These are phyloP conservation scores for Prunus padus DNA, from an alignment of 306 rosid genomes.

Conservation along the genomic window DNA sequence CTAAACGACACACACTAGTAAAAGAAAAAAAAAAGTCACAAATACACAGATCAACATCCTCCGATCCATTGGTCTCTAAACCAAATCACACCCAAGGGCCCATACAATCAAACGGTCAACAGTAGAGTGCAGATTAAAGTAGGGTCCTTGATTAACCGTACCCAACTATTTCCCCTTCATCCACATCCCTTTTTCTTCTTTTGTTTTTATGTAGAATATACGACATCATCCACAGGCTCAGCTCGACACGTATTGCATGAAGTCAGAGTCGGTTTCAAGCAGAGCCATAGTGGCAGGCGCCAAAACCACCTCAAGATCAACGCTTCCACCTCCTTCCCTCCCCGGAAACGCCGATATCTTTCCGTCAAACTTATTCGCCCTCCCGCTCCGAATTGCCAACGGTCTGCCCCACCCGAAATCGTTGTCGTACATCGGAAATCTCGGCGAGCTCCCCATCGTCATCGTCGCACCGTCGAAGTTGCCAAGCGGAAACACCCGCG, in stretches of 20 bases:
- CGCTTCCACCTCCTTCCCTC: constrained; percentile 66
- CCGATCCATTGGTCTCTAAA: no score
- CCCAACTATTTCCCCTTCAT: background rate
- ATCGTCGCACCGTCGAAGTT: constrained; percentile 76
- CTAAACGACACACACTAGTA: background rate
- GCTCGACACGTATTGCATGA: constrained; percentile 63
- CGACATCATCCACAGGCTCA: background rate
- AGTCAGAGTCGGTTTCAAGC: constrained; percentile 67
- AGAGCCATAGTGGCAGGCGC: constrained; percentile 70
- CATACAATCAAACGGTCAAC: background rate
- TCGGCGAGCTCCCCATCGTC: constrained; percentile 91
- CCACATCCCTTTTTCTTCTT: background rate
- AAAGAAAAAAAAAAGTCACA: background rate
- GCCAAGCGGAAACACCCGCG: constrained; percentile 80
- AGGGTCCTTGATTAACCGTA: background rate
- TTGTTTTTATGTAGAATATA: background rate
- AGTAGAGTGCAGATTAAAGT: background rate
- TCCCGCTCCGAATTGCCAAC: constrained; percentile 76
- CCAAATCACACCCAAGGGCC: background rate
- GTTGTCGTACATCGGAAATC: constrained; percentile 87
- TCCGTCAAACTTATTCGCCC: constrained; percentile 57
- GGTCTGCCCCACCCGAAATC: constrained; percentile 87
- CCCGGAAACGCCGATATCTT: constrained; percentile 76
- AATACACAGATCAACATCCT: background rate
- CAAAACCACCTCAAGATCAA: constrained; percentile 83